Base-by-base conservation (phyloP, 176 grass and related monocot genomes). In the Ensete glaucum region DNA sequence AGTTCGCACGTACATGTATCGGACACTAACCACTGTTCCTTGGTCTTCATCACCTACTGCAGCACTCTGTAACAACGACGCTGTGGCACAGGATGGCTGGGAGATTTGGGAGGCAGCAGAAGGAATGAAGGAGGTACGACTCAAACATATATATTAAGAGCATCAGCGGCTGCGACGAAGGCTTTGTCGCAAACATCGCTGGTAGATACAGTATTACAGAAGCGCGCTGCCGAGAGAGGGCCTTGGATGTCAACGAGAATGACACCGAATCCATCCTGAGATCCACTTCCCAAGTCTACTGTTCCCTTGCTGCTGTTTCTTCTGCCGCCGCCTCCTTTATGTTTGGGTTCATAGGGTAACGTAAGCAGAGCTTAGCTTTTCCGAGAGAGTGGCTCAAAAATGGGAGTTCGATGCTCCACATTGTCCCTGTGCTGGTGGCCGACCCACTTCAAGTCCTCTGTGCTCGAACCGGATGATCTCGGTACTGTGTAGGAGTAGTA, bases 371-470 rank as follows among this genome's bases (percentile, higher is more conserved):
- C 34, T 15, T 12, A n/a, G 48, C 6, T 70, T 70, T 73, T 65
- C 20, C 51, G 67, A 20, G 48, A 50, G 67, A 20, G 24, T 65
- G 34, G 67, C 15, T 51, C 48, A 77, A 65, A 1, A 77, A 77
- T 77, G 75, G 75, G 60, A 64, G 62, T 60, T 53, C 75, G 75
- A 23, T 77, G 75, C 75, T 77, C 60, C 75, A 64, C 60, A 19
- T 64, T 77, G n/a, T 64, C 75, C 48, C 62, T 77, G 48, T 77
- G 75, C 60, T 77, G 75, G 75, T 77, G 75, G 75, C 75, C 75
- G 48, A 17, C 75, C 17, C 75, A 66, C 75, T 64, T 52, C 60
- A 77, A 93, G 66, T 87, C 90, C 54, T 83, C 90, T 12, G 78
- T 85, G 65, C 85, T 93, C 20, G 84, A 83, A 77, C 69, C 62